Percentiles rank a stretch among this genome's conserved stretches.
Evolutionary conservation across 2,329 filamentous ascomycete species (phyloP).

Genomic region (Paecilomyces formosus): DNA sequence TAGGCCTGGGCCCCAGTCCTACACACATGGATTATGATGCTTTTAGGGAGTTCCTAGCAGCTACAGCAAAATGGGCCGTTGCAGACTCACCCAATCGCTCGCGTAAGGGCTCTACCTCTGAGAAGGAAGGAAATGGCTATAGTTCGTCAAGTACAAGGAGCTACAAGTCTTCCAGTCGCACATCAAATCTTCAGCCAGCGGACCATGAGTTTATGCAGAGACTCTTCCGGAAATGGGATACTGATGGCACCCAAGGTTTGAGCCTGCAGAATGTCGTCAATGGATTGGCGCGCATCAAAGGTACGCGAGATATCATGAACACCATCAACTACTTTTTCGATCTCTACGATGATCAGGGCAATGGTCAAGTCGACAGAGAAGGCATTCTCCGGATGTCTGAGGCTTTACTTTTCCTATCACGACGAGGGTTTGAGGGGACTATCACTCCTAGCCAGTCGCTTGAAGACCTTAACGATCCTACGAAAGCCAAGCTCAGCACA

Average conservation of each 20-base stretch:
- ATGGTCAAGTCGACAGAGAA: constrained; percentile 88
- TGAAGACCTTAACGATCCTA: constrained; percentile 40
- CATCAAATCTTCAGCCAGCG: constrained; percentile 56
- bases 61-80: constrained; percentile 86
- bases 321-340: constrained; percentile 98
- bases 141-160: neutral
- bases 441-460: constrained; percentile 58
- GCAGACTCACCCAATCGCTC: constrained; percentile 69
- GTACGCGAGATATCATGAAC: constrained; percentile 92
- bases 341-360: constrained; percentile 85
- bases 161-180: neutral
- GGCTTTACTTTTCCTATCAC: constrained; percentile 82
- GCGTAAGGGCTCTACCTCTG: constrained; percentile 39
- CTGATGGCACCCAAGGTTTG: constrained; percentile 65
- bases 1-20: constrained; percentile 80
- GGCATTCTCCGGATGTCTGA: constrained; percentile 93
- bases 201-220: constrained; percentile 92
- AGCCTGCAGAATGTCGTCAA: constrained; percentile 88
- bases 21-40: constrained; percentile 96
- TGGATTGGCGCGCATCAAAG: constrained; percentile 84
- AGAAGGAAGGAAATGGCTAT: constrained; percentile 23
- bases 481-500: constrained; percentile 47
- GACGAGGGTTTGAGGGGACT: constrained; percentile 73
- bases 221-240: constrained; percentile 83
- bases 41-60: constrained; percentile 87